Conservation (phyloP, 177 flowering plant species). For the Vitis hybrid region DNA sequence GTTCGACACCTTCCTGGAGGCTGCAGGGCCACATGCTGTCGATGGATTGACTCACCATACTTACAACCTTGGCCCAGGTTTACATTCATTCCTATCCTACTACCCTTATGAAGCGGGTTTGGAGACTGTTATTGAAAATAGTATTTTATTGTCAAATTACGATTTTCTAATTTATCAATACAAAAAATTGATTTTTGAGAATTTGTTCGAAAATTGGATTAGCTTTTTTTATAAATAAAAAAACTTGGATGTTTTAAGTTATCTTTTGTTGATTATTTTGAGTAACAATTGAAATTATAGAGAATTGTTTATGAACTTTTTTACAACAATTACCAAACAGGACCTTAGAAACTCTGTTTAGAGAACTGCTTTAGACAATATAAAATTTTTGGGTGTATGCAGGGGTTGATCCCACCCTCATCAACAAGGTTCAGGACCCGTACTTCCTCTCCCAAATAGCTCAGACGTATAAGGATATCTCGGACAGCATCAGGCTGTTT, state of each 20-base stretch:
- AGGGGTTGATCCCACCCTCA: conserved; percentile 54
- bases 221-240: too few relatives aligned
- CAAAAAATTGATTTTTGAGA: not conserved
- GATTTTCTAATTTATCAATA: too few relatives aligned
- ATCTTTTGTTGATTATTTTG: too few relatives aligned
- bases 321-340: too few relatives aligned
- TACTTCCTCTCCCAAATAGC: conserved; percentile 36
- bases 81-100: not conserved
- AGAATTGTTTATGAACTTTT: too few relatives aligned
- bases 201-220: not conserved
- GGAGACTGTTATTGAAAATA: too few relatives aligned
- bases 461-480: conserved; percentile 40
- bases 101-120: too few relatives aligned
- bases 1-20: conserved; percentile 45
- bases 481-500: conserved; percentile 15
- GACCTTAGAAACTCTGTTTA: too few relatives aligned
- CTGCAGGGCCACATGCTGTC: conserved; percentile 50
- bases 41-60: conserved; percentile 62
- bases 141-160: too few relatives aligned
- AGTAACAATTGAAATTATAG: too few relatives aligned
- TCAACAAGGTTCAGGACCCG: conserved; percentile 57
- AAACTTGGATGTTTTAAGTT: too few relatives aligned
- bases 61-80: conserved; percentile 75
- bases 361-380: too few relatives aligned
- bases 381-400: not conserved